Conservation (phyloP, 345 rosid genomes). For the Melaleuca alternifolia region DNA sequence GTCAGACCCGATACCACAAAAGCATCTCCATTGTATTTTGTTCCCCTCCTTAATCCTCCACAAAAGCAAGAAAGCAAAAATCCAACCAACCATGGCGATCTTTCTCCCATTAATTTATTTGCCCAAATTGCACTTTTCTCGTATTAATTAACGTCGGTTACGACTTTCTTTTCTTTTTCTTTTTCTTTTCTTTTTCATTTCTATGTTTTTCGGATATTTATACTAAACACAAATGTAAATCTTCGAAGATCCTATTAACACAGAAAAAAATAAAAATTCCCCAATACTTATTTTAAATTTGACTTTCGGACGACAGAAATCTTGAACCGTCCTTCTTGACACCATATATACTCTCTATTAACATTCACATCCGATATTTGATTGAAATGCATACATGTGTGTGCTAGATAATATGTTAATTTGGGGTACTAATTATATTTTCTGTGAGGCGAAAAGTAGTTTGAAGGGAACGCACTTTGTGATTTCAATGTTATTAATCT, state of each 20-base stretch:
- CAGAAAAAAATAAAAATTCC: neutral
- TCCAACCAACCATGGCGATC: neutral
- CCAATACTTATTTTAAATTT: neutral
- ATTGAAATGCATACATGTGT: neutral
- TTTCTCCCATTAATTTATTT: neutral
- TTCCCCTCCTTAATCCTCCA: neutral
- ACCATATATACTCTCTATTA: accelerated
- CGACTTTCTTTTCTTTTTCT: neutral
- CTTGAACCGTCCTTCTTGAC: neutral
- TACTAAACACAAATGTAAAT: neutral
- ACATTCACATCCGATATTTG: neutral
- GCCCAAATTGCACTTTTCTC: neutral
- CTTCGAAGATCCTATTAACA: neutral
- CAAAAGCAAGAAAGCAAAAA: neutral
- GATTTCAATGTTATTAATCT: too few relatives aligned
- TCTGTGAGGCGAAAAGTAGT: too few relatives aligned
- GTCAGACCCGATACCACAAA: neutral
- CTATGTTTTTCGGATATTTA: neutral
- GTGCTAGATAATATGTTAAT: neutral
- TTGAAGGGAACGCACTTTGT: too few relatives aligned
- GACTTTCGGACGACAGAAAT: neutral
- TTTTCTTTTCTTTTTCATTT: neutral
- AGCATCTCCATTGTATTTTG: neutral
- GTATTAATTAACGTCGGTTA: neutral
- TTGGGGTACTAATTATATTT: neutral